phyloP scores from a whole-genome alignment of 192 early-diverging fungal species.

The Coemansia sp. region DNA sequence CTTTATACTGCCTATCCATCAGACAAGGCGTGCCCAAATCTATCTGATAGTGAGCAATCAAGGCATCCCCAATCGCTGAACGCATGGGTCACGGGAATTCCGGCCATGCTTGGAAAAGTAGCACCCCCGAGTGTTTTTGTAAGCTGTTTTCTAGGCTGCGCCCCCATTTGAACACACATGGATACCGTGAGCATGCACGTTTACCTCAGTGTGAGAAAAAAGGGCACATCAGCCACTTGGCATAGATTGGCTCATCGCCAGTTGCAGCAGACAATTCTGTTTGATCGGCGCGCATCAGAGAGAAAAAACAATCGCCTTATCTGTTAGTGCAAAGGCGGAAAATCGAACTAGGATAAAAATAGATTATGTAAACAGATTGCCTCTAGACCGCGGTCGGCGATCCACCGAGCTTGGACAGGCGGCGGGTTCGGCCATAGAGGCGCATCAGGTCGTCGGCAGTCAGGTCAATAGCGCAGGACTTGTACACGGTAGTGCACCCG shows the following conservation, averaged over 20 bases:
- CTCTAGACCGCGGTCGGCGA: constrained; percentile 1
- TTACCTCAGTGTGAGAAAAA: background rate
- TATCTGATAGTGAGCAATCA: background rate
- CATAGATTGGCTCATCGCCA: background rate
- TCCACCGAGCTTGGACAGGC: constrained; percentile 41
- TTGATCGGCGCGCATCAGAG: background rate
- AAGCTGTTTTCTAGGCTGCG: background rate
- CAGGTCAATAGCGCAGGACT: constrained; percentile 51
- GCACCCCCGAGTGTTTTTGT: background rate
- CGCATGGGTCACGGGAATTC: background rate
- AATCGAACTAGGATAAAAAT: background rate
- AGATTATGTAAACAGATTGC: background rate
- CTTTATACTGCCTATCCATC: constrained; percentile 2
- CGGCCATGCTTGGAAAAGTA: background rate
- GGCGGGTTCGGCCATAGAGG: constrained; percentile 38
- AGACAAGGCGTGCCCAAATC: background rate
- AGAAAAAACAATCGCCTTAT: background rate
- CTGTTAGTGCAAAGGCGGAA: background rate
- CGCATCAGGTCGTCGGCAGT: constrained; percentile 53
- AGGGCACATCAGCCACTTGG: background rate
- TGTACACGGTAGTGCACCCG: constrained; percentile 41
- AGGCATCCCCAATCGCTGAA: background rate
- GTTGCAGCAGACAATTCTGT: constrained; percentile 3
- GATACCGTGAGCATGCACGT: background rate
- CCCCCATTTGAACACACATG: background rate